Evolutionary conservation across 1,284 basidiomycete species (phyloP), one percentile per base, ranked within the genome.

Genomic region (Ustilago crameri): DNA sequence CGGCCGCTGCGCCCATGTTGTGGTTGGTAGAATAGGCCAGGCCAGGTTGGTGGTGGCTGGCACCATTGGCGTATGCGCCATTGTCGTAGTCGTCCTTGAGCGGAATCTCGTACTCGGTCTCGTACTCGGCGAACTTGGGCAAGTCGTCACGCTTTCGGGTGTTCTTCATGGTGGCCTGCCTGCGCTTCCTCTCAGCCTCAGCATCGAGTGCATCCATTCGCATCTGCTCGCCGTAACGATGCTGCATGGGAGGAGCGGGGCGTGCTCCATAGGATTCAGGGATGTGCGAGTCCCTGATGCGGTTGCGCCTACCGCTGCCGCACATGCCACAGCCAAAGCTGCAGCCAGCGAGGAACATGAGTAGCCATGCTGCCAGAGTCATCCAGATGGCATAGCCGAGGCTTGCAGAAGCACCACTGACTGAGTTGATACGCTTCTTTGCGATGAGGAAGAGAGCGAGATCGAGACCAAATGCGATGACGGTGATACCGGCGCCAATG

Each of bases 71-170:
- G 52, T 69, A 71, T 12, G 57, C 63, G 27, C 64, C 60, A 12
- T 74, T 59, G 22, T 76, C 74, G 34, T 78, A 78, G 44, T 78
- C 75, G 34, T 72, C 54, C 52, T 67, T 80, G 43, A 80, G 70
- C 7, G 78, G 78, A 14, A 77, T 52, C 52, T 72, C 75, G 48
- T 78, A 65, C 48, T 80, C 77, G 41, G 72, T 75, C 50, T 76
- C 76, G 51, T 79, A 80, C 40, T 75, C 76, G 32, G 77, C 79
- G 46, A 80, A 80, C 35, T 78, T 72, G 62, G 79, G 79, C n/a
- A 80, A 72, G 38, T 78, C 74, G 18, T 46, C 50, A 15, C 44
- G 46, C 18, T 38, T 54, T 12, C 20, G 22, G 12, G 47, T 42
- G 34, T 67, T 62, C 34, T 66, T 56, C 34, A 67, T 42, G 1